Conservation (phyloP, 2,329 filamentous ascomycete species). For the Nannizziopsis barbatae region DNA sequence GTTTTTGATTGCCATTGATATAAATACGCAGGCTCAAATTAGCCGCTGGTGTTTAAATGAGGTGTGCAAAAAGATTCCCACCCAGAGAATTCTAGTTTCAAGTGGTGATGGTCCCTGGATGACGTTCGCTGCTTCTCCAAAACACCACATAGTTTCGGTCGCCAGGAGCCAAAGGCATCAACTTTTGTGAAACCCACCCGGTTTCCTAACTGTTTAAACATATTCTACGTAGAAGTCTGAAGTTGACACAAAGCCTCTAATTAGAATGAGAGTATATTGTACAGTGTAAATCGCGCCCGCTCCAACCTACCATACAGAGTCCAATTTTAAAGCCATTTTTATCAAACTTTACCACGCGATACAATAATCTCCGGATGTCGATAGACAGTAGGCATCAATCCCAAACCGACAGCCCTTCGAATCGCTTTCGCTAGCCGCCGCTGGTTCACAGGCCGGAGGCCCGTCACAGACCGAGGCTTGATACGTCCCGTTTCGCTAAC, state of each 20-base stretch:
- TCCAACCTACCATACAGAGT: not conserved
- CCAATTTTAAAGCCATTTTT: not conserved
- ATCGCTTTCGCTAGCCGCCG: conserved; percentile 88
- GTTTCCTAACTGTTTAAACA: not conserved
- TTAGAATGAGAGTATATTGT: conserved; percentile 1
- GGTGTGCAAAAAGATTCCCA: not conserved
- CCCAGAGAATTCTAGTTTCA: not conserved
- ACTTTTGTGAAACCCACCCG: not conserved
- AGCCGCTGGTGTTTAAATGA: not conserved
- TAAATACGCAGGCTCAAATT: not conserved
- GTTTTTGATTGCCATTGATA: conserved; percentile 37
- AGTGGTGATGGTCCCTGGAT: not conserved
- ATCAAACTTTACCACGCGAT: not conserved
- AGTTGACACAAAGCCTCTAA: not conserved
- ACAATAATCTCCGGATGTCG: conserved; percentile 68
- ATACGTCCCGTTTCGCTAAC: conserved; percentile 78
- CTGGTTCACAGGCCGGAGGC: conserved; percentile 79
- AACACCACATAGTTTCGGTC: not conserved
- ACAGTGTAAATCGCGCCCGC: conserved; percentile 3
- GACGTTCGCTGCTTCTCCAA: not conserved
- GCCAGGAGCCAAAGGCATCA: not conserved
- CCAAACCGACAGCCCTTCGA: conserved; percentile 74
- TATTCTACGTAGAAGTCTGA: not conserved
- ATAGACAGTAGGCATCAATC: conserved; percentile 85
- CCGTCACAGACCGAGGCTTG: conserved; percentile 61